Base-by-base conservation (phyloP, 2,329 filamentous ascomycete genomes). In the Colletotrichum chlorophyti region DNA sequence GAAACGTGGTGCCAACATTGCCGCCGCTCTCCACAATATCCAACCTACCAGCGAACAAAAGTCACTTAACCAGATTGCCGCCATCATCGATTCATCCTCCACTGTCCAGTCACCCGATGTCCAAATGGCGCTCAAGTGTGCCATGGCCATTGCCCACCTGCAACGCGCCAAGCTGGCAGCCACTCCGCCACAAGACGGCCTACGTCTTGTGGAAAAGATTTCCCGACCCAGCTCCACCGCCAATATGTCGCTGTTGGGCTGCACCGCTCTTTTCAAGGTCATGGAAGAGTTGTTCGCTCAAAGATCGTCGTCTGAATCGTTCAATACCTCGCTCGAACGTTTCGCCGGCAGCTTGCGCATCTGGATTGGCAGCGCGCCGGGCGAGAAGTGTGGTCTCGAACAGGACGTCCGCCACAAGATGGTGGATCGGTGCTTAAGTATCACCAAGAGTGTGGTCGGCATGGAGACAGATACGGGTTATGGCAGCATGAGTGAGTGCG, bases 391-490 rank as follows among this genome's bases (percentile, higher is more conserved):
- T 46, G 82, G 80, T 2, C 71, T 88, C n/a, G 74, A 77, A 15
- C 73, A 74, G 2, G 75, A 79, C 12, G 70, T 84, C n/a, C 80
- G 83, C 55, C 76, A 78, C 53, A 75, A 76, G 61, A 78, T 87
- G 64, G 80, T 88, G 4, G 78, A 83, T 46, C 76, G 78, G 48
- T 88, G 85, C 60, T 69, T 88, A 15, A 66, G 70, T 10, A 78
- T 88, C 31, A 84, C 81, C 12, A 85, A 83, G 67, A 79, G 74
- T 46, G 73, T 84, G 32, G 79, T 86, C 7, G 84, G 85, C 8
- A 86, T 88, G 79, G 81, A 85, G 55, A 71, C 75, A 11, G 85
- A 88, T 64, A 80, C 81, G 2, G 85, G 85, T 7, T 87, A 87
- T 68, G 83, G 78, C 43, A 86, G 79, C 62, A 82, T 84, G 77